Percentiles rank a stretch among this genome's conserved stretches.
phyloP scores from a whole-genome alignment of 1,284 basidiomycete species.

The Melampsora larici-populina region DNA sequence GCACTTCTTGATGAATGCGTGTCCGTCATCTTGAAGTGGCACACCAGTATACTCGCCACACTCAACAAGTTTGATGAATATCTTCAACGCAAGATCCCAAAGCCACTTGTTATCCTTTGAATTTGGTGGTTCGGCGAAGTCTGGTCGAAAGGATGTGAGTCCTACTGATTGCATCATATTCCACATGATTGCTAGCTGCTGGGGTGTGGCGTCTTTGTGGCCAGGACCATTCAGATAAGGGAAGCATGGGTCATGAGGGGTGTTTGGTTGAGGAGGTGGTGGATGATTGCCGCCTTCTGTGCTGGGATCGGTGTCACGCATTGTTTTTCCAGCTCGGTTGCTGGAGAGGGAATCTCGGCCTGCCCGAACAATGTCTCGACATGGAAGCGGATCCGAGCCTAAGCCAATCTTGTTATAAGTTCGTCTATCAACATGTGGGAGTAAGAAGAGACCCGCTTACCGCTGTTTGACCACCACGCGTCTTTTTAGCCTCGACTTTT shows the following conservation, averaged over 20 bases:
- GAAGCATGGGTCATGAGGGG: background rate
- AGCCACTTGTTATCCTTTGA: constrained; percentile 4
- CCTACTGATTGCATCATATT: constrained; percentile 16
- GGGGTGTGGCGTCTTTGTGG: background rate
- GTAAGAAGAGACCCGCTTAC: too few relatives aligned
- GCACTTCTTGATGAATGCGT: too few relatives aligned
- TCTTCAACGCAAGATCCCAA: background rate
- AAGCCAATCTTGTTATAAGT: too few relatives aligned
- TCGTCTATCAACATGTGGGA: too few relatives aligned
- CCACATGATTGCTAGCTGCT: constrained; percentile 24
- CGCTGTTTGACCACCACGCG: too few relatives aligned
- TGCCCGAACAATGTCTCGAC: constrained; percentile 18
- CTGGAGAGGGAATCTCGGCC: constrained; percentile 12
- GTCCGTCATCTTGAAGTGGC: too few relatives aligned
- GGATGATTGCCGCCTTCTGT: too few relatives aligned
- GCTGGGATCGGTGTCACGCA: background rate
- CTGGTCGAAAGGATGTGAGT: constrained; percentile 7
- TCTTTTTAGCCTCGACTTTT: too few relatives aligned
- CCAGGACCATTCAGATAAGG: constrained; percentile 30
- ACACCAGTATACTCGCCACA: constrained; percentile 1
- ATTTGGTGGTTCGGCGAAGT: constrained; percentile 7
- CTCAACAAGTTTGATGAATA: background rate
- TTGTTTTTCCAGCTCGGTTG: constrained; percentile 10
- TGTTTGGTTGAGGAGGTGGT: too few relatives aligned
- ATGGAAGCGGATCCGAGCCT: constrained; percentile 14